Evolutionary conservation across 2,329 filamentous ascomycete species (phyloP).

Genomic region (Fusarium sp.): DNA sequence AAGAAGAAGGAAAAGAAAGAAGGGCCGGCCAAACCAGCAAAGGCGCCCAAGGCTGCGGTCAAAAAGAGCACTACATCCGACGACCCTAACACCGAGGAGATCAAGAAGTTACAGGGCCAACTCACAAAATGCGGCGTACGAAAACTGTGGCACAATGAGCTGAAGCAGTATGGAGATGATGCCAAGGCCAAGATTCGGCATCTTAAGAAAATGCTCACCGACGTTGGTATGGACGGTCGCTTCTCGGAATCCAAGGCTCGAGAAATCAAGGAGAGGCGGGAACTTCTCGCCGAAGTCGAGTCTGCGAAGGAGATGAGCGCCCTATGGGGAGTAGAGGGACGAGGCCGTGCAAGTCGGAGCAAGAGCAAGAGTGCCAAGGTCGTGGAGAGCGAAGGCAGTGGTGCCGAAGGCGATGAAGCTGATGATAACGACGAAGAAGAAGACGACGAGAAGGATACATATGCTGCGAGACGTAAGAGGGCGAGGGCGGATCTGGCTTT

Average conservation of each 20-base stretch:
- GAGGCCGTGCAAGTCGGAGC: constrained; percentile 56
- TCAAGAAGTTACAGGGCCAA: constrained; percentile 88
- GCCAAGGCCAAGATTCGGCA: constrained; percentile 83
- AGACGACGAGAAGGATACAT: constrained; percentile 48
- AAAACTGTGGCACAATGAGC: constrained; percentile 89
- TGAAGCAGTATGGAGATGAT: constrained; percentile 78
- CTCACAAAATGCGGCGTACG: constrained; percentile 90
- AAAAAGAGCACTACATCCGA: constrained; percentile 50
- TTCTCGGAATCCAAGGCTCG: constrained; percentile 86
- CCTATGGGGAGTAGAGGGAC: constrained; percentile 72
- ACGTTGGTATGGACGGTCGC: constrained; percentile 87
- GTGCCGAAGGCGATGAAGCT: constrained; percentile 39
- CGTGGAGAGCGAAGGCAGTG: constrained; percentile 50
- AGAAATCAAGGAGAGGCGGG: constrained; percentile 87
- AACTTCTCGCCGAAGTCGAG: constrained; percentile 85
- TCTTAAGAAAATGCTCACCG: constrained; percentile 79
- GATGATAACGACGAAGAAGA: constrained; percentile 41
- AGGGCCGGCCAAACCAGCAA: constrained; percentile 41
- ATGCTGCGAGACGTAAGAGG: constrained; percentile 59
- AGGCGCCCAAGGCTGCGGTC: constrained; percentile 42
- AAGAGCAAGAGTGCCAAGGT: constrained; percentile 48
- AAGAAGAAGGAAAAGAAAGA: constrained; percentile 61
- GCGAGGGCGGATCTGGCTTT: constrained; percentile 70
- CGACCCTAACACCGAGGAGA: constrained; percentile 77
- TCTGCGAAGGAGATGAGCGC: constrained; percentile 84